Conservation (phyloP, 352 stramenopile genomes). For the Pythium folliculosum region DNA sequence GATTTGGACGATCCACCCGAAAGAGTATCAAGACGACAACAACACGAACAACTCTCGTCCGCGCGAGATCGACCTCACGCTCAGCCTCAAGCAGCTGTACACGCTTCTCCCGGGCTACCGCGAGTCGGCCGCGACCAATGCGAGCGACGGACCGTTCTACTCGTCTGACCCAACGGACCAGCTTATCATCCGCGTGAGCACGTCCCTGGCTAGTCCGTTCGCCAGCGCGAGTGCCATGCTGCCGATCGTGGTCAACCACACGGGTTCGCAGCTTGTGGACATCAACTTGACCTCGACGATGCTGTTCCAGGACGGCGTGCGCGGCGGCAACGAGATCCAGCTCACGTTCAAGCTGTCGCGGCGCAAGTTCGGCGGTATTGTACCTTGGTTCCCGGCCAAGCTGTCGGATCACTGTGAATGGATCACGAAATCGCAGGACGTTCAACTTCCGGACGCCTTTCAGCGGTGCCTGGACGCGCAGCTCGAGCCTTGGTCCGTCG, state of each 20-base stretch:
- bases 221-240: conserved; percentile 31
- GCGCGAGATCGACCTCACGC: conserved; percentile 42
- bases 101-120: conserved; percentile 40
- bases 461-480: conserved; percentile 28
- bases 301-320: conserved; percentile 22
- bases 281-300: conserved; percentile 40
- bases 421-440: conserved; percentile 17
- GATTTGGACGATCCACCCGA: conserved; percentile 44
- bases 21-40: background rate
- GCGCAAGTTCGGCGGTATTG: conserved; percentile 34
- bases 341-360: conserved; percentile 28
- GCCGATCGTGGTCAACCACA: conserved; percentile 45
- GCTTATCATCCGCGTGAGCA: conserved; percentile 42
- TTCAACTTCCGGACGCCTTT: conserved; percentile 26
- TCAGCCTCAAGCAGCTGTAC: conserved; percentile 66
- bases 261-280: conserved; percentile 44
- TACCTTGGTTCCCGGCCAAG: conserved; percentile 36
- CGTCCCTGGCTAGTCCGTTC: conserved; percentile 25
- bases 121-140: background rate
- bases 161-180: conserved; percentile 44
- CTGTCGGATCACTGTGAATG: conserved; percentile 23
- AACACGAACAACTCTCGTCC: conserved; percentile 2
- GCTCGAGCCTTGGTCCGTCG: background rate
- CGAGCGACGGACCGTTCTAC: conserved; percentile 40
- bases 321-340: conserved; percentile 31